Base-by-base conservation (phyloP, 257 asterid genomes). In the Salvia rosmarinus region DNA sequence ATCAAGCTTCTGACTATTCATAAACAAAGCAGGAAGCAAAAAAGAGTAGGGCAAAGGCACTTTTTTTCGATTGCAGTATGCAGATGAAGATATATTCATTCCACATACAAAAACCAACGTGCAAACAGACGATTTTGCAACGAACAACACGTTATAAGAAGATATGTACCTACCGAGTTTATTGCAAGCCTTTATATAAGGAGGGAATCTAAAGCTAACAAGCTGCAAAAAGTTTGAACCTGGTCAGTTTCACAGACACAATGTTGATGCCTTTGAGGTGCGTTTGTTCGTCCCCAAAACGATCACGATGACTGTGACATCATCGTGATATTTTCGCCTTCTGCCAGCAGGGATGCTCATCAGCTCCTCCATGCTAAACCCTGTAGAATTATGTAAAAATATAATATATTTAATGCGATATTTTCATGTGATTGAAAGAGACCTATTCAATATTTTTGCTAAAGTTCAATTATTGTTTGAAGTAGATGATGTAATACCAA, bases 311-410 rank as follows among this genome's bases (percentile, higher is more conserved):
- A 86, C 97, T 5, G 98, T 89, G 4, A 91, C 90, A 56, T 94
- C 98, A n/a, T 94, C 97, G 1, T 94, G 99, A 76, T 94, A 94
- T 76, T 88, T 89, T 42, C 99, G 82, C 40, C 97, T 82, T 68
- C 96, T 86, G 67, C 97, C 99, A 67, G 95, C 97, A 28, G 99
- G 99, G 75, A 91, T 80, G 51, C 86, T 89, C 96, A 84, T 85
- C 81, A 94, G 80, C 84, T 94, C 99, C 74, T 91, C 96, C 85
- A 82, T 81, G 39, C 95, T 94, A 65, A 94, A 87, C 70, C 96
- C 97, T 94, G 84, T 28, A 78, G 12, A 75, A 75, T 64, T 34
- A 55, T 23, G 4, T 12, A 13, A 23, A 1, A 20, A 37, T 39
- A 6, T 1, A 25, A 20, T 17, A 35, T 21, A 54, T 34, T 40